Base-by-base conservation (phyloP, 129 eudicot genomes). In the Oenanthe sinensis region DNA sequence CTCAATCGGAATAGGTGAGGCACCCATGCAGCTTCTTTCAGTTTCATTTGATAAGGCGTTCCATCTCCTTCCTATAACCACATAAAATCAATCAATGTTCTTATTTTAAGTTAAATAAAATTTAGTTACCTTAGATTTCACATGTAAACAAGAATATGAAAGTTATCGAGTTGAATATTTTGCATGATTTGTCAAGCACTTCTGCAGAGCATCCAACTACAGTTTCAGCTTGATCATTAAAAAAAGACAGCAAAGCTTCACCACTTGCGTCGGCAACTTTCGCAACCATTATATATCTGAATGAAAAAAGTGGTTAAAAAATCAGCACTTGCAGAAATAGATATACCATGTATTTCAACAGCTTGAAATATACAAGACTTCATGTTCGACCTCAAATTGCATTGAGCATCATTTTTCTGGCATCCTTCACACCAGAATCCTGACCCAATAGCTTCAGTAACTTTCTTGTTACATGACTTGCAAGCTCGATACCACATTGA, bases 381-480 rank as follows among this genome's bases (percentile, higher is more conserved):
- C 19, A 12, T 26, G 37, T 46, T 79, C 52, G 36, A 93, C 98
- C 96, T 95, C 82, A 95, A 90, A 71, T 83, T 88, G 87, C 96
- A 95, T 22, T 87, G 88, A 2, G 62, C 79, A 24, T 87, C 91
- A 33, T 87, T 88, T 88, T 92, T 92, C 80, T 88, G 92, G 81
- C 99, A 95, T 24, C 86, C 92, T 84, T 92, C 96, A 78, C 99
- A 95, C 96, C 97, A 92, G 78, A 86, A 95, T 26, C 99, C 99
- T 79, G 96, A 91, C 13, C 89, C 99, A 75, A 95, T 70, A 58
- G 90, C 90, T 77, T 90, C 91, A 44, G 91, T 95, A 30, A 95
- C 99, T 80, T 95, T 95, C 86, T 90, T 95, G 89, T 86, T 87
- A 71, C 99, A 95, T 22, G 94, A 87, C 86, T 92, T 95, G 87